Percentiles rank a stretch among this genome's conserved stretches.
phyloP scores from a whole-genome alignment of 441 rosid species.

The Gossypium davidsonii region DNA sequence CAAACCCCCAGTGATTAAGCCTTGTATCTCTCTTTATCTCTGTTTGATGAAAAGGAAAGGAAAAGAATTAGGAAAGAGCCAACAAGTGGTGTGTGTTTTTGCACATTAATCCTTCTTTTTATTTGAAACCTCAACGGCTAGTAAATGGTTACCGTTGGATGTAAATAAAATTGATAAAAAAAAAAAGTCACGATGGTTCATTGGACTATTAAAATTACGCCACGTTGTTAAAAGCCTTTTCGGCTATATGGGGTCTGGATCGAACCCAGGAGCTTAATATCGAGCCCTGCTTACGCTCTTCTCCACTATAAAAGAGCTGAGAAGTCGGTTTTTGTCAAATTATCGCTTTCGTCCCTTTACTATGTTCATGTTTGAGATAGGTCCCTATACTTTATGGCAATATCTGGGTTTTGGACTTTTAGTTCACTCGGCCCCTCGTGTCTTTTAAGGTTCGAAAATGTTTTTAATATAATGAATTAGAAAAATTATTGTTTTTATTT shows the following conservation, averaged over 20 bases:
- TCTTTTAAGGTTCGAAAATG: too few species aligned
- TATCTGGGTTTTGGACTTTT: too few species aligned
- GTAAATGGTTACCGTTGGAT: constrained; percentile 4
- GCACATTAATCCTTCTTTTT: not conserved
- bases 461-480: too few species aligned
- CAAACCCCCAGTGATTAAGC: not conserved
- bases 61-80: not conserved
- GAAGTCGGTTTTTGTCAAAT: not conserved
- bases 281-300: constrained; percentile 1
- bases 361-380: too few species aligned
- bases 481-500: too few species aligned
- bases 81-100: not conserved
- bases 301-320: not conserved
- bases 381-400: too few species aligned
- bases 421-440: too few species aligned
- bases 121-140: constrained; percentile 10
- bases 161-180: not conserved
- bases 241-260: not conserved
- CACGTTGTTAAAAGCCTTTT: not conserved
- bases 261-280: not conserved
- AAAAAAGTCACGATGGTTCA: not conserved
- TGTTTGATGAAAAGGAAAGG: constrained; percentile 5
- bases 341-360: not conserved
- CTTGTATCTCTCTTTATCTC: not conserved
- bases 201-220: not conserved